Base-by-base conservation (phyloP, 2,329 filamentous ascomycete species). In the Lasiodiplodia gonubiensis region DNA sequence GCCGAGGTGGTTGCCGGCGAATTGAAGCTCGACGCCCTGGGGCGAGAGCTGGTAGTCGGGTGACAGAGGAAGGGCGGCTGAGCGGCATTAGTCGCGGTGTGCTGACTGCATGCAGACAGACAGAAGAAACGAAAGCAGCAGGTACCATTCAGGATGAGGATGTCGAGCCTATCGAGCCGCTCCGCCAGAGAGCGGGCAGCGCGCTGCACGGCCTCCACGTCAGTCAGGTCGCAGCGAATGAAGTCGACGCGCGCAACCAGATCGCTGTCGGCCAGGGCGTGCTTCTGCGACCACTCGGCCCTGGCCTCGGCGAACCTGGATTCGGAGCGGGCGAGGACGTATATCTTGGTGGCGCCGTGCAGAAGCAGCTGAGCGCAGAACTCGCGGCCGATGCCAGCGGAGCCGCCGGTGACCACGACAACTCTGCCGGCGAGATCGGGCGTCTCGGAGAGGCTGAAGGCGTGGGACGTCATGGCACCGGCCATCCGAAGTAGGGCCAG, bases 321-420 rank as follows among this genome's bases (percentile, higher is more conserved):
- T 21, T 70, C 67, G 61, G 65, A 73, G 59, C 74, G 71, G 16
- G 72, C 74, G 64, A 79, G 46, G 54, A 79, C 68, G 60, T 74
- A 74, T 25, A 76, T 70, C 21, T 73, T 75, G 21, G 71, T 49
- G 49, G 75, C 74, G 11, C 69, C 69, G 64, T 78, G 72, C n/a
- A 73, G 61, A 18, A 79, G 75, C 21, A 78, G 70, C 55, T 76
- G 72, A 2, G 73, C 68, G 18, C 71, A 74, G 55, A 77, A 75
- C 64, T 77, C 77, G 72, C 72, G 70, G 49, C 75, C 76, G 30
- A 77, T 74, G 37, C 76, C 76, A 52, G 73, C 71, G 59, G 76
- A 72, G 8, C 74, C 75, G 66, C 75, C 75, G 68, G 75, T 78
- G 21, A 79, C 69, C 30, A 78, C 70, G 4, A 74, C 74, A 6